Base-by-base conservation (phyloP, 1,284 basidiomycete species). In the Papiliotrema fonsecae region DNA sequence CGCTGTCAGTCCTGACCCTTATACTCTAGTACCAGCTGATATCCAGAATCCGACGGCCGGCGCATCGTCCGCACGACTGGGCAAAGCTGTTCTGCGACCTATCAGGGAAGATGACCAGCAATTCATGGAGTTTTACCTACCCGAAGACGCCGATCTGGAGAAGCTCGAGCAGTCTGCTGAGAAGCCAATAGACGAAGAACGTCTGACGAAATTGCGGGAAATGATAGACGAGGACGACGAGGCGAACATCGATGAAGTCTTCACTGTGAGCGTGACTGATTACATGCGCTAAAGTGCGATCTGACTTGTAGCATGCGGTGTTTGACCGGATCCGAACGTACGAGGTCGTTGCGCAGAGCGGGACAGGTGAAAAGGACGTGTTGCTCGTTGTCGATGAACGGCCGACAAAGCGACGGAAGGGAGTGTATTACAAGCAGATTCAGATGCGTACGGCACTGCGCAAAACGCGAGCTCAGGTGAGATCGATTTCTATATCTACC, bases 91-190 rank as follows among this genome's bases (percentile, higher is more conserved):
- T 52, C 76, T 94, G 45, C 82, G 89, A 31, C 88, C 91, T 0
- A 85, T 89, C 79, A 83, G 86, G 64, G 54, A 70, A 30, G 84
- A 86, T 1, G 86, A 88, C 24, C 87, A 91, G 64, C 85, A 87
- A 47, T 87, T 90, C 77, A 75, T 94, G 50, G 83, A 87, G n/a
- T 93, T 88, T 69, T 93, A 90, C 62, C 79, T 93, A 13, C 87
- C 88, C 0, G 78, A 81, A 60, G 84, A 88, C 48, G 88, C 91
- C 60, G 83, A 83, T 24, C 75, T 69, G 2, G 39, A 45, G 4
- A 51, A 51, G 13, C 38, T 67, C 16, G 51, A 52, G 6, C 47
- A 60, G 11, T 50, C 57, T 4, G 64, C 59, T 28, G 49, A 54
- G 10, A 43, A 47, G 3, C 58, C 67, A 0, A 45, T 66, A 7